Percentiles rank a stretch among this genome's conserved stretches.
Evolutionary conservation across 2,329 filamentous ascomycete genomes (phyloP).

Genomic region (Penicillium sp.): DNA sequence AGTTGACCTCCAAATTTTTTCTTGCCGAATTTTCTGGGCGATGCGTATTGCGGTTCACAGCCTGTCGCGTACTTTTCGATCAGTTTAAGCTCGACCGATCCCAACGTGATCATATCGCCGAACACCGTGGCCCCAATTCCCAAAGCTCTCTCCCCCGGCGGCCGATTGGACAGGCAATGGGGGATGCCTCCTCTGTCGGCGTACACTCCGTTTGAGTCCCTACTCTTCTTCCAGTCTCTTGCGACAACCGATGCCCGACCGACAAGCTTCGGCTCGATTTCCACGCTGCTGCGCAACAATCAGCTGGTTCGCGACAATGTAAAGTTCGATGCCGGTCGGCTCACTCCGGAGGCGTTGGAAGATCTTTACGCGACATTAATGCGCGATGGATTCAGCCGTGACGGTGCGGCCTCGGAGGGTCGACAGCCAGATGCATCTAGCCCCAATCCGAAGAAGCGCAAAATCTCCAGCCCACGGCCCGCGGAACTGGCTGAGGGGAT

Average conservation of each 20-base stretch:
- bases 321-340: constrained; percentile 70
- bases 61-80: constrained; percentile 6
- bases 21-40: constrained; percentile 11
- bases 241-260: constrained; percentile 66
- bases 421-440: constrained; percentile 26
- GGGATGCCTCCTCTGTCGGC: constrained; percentile 62
- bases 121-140: constrained; percentile 42
- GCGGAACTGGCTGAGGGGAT: constrained; percentile 67
- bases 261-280: constrained; percentile 69
- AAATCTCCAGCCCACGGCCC: constrained; percentile 65
- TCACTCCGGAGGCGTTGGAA: constrained; percentile 76
- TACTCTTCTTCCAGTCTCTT: constrained; percentile 81
- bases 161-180: constrained; percentile 44
- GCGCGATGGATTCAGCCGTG: constrained; percentile 66
- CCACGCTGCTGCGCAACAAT: constrained; percentile 73
- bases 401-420: constrained; percentile 32
- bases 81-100: neutral
- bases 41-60: constrained; percentile 16
- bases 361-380: constrained; percentile 76
- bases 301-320: constrained; percentile 68
- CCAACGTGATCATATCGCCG: constrained; percentile 2
- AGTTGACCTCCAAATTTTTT: constrained; percentile 6
- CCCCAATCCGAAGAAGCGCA: constrained; percentile 69
- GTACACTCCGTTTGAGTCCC: constrained; percentile 83
- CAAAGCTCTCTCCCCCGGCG: constrained; percentile 34